phyloP scores from a whole-genome alignment of 129 eudicot genomes.

The Flaveria trinervia region DNA sequence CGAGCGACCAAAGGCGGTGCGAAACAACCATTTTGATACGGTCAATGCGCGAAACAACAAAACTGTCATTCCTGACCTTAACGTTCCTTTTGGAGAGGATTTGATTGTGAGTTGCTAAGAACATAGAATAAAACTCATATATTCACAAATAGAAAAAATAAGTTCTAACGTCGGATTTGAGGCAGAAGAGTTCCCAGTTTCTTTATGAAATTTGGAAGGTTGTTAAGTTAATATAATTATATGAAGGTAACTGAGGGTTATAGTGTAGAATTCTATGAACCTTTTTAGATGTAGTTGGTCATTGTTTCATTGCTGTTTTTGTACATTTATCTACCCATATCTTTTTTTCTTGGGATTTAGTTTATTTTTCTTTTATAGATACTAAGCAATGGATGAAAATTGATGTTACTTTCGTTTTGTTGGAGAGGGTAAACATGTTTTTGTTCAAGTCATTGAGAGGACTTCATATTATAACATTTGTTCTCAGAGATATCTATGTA shows the following conservation, averaged over 20 bases:
- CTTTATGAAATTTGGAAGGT: slow-evolving; percentile 29
- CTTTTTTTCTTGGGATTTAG: slow-evolving; percentile 13
- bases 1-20: slow-evolving; percentile 6
- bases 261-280: slow-evolving; percentile 16
- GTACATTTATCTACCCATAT: slow-evolving; percentile 28
- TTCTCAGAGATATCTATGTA: no score
- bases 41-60: slow-evolving; percentile 16
- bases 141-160: slow-evolving; percentile 35
- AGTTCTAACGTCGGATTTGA: slow-evolving; percentile 35
- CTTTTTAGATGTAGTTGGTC: slow-evolving; percentile 32
- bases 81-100: slow-evolving; percentile 40
- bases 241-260: slow-evolving; percentile 26
- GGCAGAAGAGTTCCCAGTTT: slow-evolving; percentile 14
- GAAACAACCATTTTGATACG: slow-evolving; percentile 22
- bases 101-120: slow-evolving; percentile 33
- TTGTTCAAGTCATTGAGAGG: background rate
- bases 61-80: slow-evolving; percentile 43
- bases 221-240: slow-evolving; percentile 25
- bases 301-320: slow-evolving; percentile 30
- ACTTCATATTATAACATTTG: background rate
- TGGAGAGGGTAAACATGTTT: background rate
- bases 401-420: slow-evolving; percentile 20
- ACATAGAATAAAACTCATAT: slow-evolving; percentile 32
- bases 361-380: slow-evolving; percentile 18
- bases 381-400: slow-evolving; percentile 18